Base-by-base conservation (phyloP, 176 grass and related monocot genomes). In the Rhynchospora pubera region DNA sequence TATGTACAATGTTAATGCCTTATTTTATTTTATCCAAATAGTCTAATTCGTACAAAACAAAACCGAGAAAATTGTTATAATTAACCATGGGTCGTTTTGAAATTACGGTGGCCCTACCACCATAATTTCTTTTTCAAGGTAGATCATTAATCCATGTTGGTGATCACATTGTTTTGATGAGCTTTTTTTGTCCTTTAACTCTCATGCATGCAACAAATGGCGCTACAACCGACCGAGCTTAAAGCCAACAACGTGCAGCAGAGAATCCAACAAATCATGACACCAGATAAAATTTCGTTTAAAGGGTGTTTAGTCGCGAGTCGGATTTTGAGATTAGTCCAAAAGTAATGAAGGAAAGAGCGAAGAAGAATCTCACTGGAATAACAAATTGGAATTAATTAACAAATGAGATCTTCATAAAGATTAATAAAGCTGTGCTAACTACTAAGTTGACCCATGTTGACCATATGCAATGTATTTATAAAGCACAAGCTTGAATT, bases 141-240 rank as follows among this genome's bases (percentile, higher is more conserved):
- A 77, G 48, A 77, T 77, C 72, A 77, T 77, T 77, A 13, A 56
- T 56, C 55, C 72, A 77, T 56, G 72, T 77, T 56, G 72, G 26
- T 56, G 72, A 15, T 77, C 72, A 53, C 72, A 77, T 77, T 55
- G 48, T 55, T 14, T 56, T 14, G 3, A 32, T 77, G 55, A 34
- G 14, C 50, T 56, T 56, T 73, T n/a, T 55, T 16, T 18, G 47
- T 8, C 22, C 7, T 30, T 56, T 77, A 77, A 32, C 16, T 77
- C 72, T 55, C 50, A 56, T 77, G 47, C 72, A 28, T 15, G 23
- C 24, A 74, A 77, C 24, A 77, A 55, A 56, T 77, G 72, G 48
- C 11, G 22, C 72, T 32, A 55, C 34, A 32, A 56, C 24, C 50
- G 14, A 77, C 72, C 50, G 24, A 10, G 21, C 0, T 14, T 18